These are phyloP conservation scores for Eragrostis nindensis DNA, from an alignment of 176 grass and related monocot genomes.

Conservation along the genomic window DNA sequence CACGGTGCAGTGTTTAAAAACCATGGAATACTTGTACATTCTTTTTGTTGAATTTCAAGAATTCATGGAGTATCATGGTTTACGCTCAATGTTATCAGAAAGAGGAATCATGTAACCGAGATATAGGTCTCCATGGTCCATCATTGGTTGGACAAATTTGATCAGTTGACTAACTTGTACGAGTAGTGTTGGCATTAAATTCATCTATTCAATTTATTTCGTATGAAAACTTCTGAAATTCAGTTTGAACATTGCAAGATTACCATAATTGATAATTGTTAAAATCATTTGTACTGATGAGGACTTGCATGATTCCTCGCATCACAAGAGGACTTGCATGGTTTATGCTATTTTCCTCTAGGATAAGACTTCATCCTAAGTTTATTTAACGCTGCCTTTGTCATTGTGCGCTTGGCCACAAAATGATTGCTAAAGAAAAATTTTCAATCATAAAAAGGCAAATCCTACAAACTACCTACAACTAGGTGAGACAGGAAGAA, in stretches of 20 bases:
- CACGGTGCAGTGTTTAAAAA: not conserved
- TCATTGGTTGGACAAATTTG: not conserved
- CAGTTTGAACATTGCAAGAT: not conserved
- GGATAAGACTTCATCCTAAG: conserved; percentile 12
- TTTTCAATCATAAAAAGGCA: not conserved
- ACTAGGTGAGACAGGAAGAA: not conserved
- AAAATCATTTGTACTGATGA: not conserved
- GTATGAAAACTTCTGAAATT: not conserved
- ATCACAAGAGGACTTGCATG: not conserved
- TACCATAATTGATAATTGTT: not conserved
- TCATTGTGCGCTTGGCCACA: conserved; percentile 21
- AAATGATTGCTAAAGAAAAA: not conserved
- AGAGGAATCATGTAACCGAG: not conserved
- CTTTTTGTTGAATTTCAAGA: not conserved
- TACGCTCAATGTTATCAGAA: not conserved
- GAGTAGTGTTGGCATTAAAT: not conserved
- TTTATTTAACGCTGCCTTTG: conserved; percentile 19
- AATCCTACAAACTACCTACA: not conserved
- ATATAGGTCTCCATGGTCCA: not conserved
- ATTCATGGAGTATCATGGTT: not conserved
- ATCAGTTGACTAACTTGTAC: not conserved
- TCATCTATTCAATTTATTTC: not conserved
- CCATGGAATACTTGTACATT: not conserved
- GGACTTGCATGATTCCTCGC: not conserved
- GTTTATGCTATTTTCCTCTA: not conserved